Percentiles rank a stretch among this genome's conserved stretches.
phyloP scores from a whole-genome alignment of 2,329 filamentous ascomycete species.

The Dactylellina sp. region DNA sequence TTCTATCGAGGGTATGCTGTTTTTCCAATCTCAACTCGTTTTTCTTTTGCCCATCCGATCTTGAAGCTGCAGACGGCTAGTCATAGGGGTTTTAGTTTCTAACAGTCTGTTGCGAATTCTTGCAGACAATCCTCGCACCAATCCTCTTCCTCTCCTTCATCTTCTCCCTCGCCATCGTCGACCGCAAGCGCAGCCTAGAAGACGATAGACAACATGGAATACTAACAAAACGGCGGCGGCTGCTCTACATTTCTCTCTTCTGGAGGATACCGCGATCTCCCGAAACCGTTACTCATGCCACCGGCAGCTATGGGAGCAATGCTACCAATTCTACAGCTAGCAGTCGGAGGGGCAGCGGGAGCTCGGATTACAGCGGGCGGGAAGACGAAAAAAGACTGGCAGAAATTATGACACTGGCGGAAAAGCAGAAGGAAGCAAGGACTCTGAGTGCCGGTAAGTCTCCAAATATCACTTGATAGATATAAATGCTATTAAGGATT shows the following conservation, averaged over 20 bases:
- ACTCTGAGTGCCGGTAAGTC: slow-evolving; percentile 48
- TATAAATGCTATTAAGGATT: background rate
- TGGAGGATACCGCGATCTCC: slow-evolving; percentile 38
- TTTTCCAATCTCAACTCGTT: background rate
- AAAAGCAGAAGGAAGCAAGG: slow-evolving; percentile 38
- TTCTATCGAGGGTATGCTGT: slow-evolving; percentile 29
- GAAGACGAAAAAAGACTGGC: slow-evolving; percentile 18
- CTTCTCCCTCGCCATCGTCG: slow-evolving; percentile 53
- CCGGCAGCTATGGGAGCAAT: slow-evolving; percentile 1
- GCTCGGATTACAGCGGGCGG: slow-evolving; percentile 23
- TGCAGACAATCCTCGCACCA: slow-evolving; percentile 49
- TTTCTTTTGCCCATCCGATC: background rate
- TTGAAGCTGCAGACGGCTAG: background rate
- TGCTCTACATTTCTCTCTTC: slow-evolving; percentile 42
- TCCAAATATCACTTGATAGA: background rate
- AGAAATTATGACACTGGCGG: slow-evolving; percentile 27
- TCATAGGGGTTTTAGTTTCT: background rate
- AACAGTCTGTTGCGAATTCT: background rate
- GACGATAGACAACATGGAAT: slow-evolving; percentile 36
- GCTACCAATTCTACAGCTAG: slow-evolving; percentile 14
- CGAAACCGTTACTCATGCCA: background rate
- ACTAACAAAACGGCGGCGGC: slow-evolving; percentile 28
- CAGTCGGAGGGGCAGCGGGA: slow-evolving; percentile 32
- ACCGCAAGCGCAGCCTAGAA: slow-evolving; percentile 44
- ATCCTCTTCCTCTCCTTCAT: slow-evolving; percentile 55